A percentile compares a stretch with the other conserved stretches of the same genome.
Conservation (phyloP, 495 filamentous ascomycete species). For the Staphylotrichum tortipilum region DNA sequence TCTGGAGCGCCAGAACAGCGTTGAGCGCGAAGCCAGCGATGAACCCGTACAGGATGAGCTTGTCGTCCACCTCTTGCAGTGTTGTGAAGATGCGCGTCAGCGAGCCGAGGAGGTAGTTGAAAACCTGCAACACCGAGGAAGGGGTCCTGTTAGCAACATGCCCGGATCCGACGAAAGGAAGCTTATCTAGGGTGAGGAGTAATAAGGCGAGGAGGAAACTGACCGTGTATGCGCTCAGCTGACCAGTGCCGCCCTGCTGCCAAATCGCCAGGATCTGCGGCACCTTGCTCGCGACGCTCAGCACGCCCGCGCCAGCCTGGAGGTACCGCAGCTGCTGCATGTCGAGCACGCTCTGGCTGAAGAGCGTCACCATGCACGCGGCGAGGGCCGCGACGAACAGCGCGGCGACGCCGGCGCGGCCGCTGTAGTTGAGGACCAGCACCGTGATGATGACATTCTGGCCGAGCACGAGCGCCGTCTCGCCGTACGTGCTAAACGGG, state of each 20-base stretch:
- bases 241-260: slow-evolving; percentile 78
- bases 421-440: slow-evolving; percentile 72
- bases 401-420: slow-evolving; percentile 50
- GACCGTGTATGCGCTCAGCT: slow-evolving; percentile 93
- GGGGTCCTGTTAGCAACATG: neutral
- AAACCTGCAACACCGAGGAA: slow-evolving; percentile 63
- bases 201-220: no score
- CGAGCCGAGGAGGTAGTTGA: slow-evolving; percentile 91
- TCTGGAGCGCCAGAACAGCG: slow-evolving; percentile 75
- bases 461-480: slow-evolving; percentile 79
- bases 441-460: slow-evolving; percentile 86
- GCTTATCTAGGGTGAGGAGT: no score
- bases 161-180: no score
- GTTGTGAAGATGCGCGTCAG: slow-evolving; percentile 95
- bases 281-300: slow-evolving; percentile 79
- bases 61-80: slow-evolving; percentile 89
- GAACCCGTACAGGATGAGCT: slow-evolving; percentile 89
- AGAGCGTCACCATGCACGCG: slow-evolving; percentile 55
- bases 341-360: slow-evolving; percentile 57
- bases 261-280: slow-evolving; percentile 86
- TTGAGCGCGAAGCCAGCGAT: slow-evolving; percentile 83
- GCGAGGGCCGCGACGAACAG: slow-evolving; percentile 70
- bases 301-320: slow-evolving; percentile 74
- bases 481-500: slow-evolving; percentile 92
- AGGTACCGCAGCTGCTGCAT: slow-evolving; percentile 61